Conservation (phyloP, 192 early-diverging fungal genomes). For the Coemansia sp. region DNA sequence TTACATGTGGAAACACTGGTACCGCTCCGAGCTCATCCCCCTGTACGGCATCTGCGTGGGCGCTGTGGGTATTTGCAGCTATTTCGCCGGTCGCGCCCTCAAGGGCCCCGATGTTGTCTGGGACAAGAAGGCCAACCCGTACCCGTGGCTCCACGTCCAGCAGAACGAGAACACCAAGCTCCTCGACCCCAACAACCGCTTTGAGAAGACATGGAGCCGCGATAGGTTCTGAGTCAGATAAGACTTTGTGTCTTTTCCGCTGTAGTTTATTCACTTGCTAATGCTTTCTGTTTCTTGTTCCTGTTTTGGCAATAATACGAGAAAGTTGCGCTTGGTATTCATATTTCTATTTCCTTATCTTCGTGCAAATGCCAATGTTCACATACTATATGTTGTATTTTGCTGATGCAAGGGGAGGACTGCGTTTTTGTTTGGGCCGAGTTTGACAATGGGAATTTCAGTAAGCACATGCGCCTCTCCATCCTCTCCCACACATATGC, state of each 20-base stretch:
- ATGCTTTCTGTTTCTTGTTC: background rate
- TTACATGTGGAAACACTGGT: conserved; percentile 55
- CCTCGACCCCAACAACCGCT: conserved; percentile 44
- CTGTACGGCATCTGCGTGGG: conserved; percentile 43
- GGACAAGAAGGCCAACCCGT: conserved; percentile 51
- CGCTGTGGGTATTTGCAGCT: conserved; percentile 42
- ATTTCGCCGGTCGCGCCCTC: conserved; percentile 39
- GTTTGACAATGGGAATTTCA: no score
- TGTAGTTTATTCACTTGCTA: background rate
- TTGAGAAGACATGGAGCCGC: conserved; percentile 54
- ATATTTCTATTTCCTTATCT: background rate
- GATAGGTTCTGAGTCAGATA: conserved; percentile 29
- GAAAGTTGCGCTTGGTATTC: background rate
- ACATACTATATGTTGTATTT: background rate
- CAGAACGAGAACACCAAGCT: conserved; percentile 56
- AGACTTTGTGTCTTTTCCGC: background rate
- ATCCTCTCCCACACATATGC: no score
- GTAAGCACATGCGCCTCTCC: no score
- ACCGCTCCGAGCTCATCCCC: conserved; percentile 54
- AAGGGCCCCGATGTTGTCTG: conserved; percentile 53
- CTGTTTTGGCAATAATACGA: no score
- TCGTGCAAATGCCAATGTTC: background rate
- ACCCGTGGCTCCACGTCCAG: conserved; percentile 55
- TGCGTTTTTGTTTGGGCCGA: no score
- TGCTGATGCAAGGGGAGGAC: no score